Evolutionary conservation across 2,329 filamentous ascomycete genomes (phyloP).

Genomic region (Aspergillus fructus): DNA sequence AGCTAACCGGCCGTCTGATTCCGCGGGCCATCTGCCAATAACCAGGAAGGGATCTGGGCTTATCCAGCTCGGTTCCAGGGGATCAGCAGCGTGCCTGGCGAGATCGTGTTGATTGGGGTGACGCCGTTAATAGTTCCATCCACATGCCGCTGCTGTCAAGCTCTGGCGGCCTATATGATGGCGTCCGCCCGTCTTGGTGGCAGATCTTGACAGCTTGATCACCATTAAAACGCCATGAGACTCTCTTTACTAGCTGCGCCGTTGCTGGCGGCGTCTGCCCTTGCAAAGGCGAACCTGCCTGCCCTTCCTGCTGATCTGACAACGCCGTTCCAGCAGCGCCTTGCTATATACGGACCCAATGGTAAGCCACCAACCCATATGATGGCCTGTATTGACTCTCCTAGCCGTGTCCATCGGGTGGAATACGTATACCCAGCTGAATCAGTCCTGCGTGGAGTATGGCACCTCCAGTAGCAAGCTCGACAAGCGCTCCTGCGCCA

Average conservation of each 20-base stretch:
- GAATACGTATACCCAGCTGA: conserved; percentile 55
- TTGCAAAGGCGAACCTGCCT: conserved; percentile 42
- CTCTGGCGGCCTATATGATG: background rate
- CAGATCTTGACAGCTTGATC: too few species aligned
- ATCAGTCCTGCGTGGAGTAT: conserved; percentile 52
- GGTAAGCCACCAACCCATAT: conserved; percentile 28
- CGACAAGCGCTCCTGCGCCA: conserved; percentile 45
- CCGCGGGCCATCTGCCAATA: background rate
- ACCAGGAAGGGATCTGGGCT: too few species aligned
- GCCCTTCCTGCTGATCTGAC: conserved; percentile 50
- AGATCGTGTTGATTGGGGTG: background rate
- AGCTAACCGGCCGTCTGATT: background rate
- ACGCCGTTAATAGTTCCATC: background rate
- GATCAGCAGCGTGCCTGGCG: background rate
- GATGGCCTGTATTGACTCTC: background rate
- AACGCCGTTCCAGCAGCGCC: conserved; percentile 56
- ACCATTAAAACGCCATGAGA: too few species aligned
- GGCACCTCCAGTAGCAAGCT: conserved; percentile 46
- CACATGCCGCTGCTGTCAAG: too few species aligned
- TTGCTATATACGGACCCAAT: conserved; percentile 52
- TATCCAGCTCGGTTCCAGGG: background rate
- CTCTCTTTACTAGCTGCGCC: conserved; percentile 17
- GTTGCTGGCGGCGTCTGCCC: conserved; percentile 24
- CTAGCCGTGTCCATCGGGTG: conserved; percentile 55
- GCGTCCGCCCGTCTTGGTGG: background rate